phyloP scores from a whole-genome alignment of 2,329 filamentous ascomycete species.

The Neophaeococcomyces mojaviensis region DNA sequence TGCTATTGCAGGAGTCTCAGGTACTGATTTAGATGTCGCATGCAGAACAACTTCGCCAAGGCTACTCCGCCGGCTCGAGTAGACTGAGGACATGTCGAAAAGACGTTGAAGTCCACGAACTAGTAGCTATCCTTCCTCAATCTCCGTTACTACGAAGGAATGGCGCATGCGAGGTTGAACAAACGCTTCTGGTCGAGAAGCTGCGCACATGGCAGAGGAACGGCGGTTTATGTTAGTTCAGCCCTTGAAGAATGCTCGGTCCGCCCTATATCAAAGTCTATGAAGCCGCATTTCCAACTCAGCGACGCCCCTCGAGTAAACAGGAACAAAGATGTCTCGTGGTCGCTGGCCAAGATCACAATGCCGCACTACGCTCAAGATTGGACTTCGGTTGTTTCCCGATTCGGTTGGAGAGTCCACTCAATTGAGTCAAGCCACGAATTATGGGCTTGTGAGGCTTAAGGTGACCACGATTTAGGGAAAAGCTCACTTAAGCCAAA shows the following conservation, averaged over 20 bases:
- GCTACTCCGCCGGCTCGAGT: slow-evolving; percentile 1
- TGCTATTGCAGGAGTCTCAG: neutral
- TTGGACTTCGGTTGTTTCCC: neutral
- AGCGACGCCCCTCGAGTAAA: neutral
- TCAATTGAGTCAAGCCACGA: too few species aligned
- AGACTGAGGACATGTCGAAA: slow-evolving; percentile 1
- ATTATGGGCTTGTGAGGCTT: too few species aligned
- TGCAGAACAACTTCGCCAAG: slow-evolving; percentile 1
- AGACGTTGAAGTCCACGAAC: neutral
- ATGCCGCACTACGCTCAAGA: neutral
- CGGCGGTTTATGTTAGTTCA: neutral
- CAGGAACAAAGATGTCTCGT: neutral
- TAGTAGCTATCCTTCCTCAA: neutral
- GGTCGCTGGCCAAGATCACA: neutral
- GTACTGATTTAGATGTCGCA: slow-evolving; percentile 1
- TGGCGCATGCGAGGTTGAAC: neutral
- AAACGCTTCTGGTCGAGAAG: neutral
- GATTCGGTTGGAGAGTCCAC: too few species aligned
- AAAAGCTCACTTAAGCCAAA: too few species aligned
- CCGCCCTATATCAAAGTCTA: neutral
- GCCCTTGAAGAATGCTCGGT: neutral
- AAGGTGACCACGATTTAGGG: too few species aligned
- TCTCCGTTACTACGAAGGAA: too few species aligned
- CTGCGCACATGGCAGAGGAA: neutral
- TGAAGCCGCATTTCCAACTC: neutral